phyloP scores from a whole-genome alignment of 139 green algal genomes.

The Asterochloris erici region DNA sequence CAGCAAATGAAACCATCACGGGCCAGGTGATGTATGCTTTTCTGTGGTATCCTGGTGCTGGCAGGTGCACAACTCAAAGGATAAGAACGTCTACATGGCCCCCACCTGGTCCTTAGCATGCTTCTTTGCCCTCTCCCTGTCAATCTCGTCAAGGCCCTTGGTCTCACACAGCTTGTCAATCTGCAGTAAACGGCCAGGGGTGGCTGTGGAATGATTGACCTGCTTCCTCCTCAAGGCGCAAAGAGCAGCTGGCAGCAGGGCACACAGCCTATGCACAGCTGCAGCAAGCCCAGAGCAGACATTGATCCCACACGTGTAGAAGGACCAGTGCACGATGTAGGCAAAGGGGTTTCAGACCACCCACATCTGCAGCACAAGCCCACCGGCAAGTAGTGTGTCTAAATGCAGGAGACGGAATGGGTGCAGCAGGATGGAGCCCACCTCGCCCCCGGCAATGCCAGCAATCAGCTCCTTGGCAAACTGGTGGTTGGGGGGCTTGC shows the following conservation, averaged over 20 bases:
- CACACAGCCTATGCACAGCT: too few relatives aligned
- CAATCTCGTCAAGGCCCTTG: constrained; percentile 15
- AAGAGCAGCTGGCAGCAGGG: too few relatives aligned
- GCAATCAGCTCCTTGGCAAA: constrained; percentile 15
- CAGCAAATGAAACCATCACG: too few relatives aligned
- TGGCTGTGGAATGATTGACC: too few relatives aligned
- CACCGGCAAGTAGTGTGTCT: too few relatives aligned
- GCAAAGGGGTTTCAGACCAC: not conserved
- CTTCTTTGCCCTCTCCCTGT: constrained; percentile 13
- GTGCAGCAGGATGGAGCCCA: not conserved
- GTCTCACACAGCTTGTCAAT: constrained; percentile 22
- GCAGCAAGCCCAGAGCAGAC: too few relatives aligned
- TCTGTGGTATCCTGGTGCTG: too few relatives aligned
- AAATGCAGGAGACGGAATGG: too few relatives aligned
- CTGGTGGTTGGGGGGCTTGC: constrained; percentile 4
- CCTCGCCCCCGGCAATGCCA: constrained; percentile 13
- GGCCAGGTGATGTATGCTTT: too few relatives aligned
- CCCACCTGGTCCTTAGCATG: constrained; percentile 11
- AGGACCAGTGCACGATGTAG: not conserved
- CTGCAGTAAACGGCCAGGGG: not conserved
- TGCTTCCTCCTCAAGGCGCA: too few relatives aligned
- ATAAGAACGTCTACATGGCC: not conserved
- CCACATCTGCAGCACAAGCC: too few relatives aligned
- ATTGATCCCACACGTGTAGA: not conserved
- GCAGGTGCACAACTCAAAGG: too few relatives aligned